These are phyloP conservation scores for Simmondsia chinensis DNA, from an alignment of 148 eudicot genomes.

Conservation along the genomic window DNA sequence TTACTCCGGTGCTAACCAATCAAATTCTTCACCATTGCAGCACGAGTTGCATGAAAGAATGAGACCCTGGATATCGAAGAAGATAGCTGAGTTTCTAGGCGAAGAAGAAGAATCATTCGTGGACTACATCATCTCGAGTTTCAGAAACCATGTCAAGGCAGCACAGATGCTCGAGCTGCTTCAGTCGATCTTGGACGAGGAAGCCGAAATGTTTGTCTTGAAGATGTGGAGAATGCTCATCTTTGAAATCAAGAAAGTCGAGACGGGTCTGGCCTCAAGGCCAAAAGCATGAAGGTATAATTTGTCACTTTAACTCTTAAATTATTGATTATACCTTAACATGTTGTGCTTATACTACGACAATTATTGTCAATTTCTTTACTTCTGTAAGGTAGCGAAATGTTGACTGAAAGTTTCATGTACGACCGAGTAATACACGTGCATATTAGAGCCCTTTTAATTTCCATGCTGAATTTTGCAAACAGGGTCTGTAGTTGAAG, in stretches of 20 bases:
- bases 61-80: conserved; percentile 97
- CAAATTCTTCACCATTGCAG: conserved; percentile 33
- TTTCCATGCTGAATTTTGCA: too few species aligned
- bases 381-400: too few species aligned
- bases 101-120: conserved; percentile 85
- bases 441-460: too few species aligned
- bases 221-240: conserved; percentile 99
- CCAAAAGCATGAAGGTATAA: conserved; percentile 26
- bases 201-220: conserved; percentile 97
- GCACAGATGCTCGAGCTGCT: conserved; percentile 73
- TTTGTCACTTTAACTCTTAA: too few species aligned
- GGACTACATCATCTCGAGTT: conserved; percentile 75
- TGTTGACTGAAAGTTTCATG: too few species aligned
- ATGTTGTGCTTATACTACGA: too few species aligned
- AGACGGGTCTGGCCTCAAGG: conserved; percentile 62
- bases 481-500: too few species aligned
- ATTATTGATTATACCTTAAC: too few species aligned
- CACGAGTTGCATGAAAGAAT: conserved; percentile 72
- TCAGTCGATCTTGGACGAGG: conserved; percentile 77
- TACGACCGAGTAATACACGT: too few species aligned
- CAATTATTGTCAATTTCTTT: too few species aligned
- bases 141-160: conserved; percentile 64
- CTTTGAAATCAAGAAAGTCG: conserved; percentile 80
- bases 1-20: too few species aligned
- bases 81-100: conserved; percentile 85